Percentiles rank a stretch among this genome's conserved stretches.
Conservation (phyloP, 129 eudicot species). For the Chrysanthemum lavandulifolium region DNA sequence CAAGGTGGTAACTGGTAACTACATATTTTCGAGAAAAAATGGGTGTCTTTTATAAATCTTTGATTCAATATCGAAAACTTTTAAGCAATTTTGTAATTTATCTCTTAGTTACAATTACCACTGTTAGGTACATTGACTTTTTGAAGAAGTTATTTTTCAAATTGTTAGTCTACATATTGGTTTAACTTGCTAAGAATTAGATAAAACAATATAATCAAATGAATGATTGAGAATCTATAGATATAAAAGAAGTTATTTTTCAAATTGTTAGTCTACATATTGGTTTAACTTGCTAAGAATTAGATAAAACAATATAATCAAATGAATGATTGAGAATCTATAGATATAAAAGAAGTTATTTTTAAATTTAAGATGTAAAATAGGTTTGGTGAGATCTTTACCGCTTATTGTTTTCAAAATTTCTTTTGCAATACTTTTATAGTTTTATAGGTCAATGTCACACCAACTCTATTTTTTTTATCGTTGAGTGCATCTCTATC, state of each 20-base stretch:
- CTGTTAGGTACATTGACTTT: no score
- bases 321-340: background rate
- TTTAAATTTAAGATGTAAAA: background rate
- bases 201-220: background rate
- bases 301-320: background rate
- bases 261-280: no score
- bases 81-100: no score
- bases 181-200: background rate
- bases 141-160: no score
- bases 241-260: background rate
- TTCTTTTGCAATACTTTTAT: background rate
- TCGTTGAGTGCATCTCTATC: slow-evolving; percentile 11
- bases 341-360: background rate
- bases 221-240: background rate
- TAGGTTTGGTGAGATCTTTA: slow-evolving; percentile 17
- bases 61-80: no score
- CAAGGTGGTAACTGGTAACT: no score
- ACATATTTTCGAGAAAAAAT: no score
- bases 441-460: background rate
- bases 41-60: no score
- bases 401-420: slow-evolving; percentile 14
- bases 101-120: no score
- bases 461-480: slow-evolving; percentile 18
- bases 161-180: no score
- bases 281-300: background rate